Evolutionary conservation across 495 filamentous ascomycete genomes (phyloP), one percentile per base, ranked within the genome.

Genomic region (Annulohypoxylon maeteangense): DNA sequence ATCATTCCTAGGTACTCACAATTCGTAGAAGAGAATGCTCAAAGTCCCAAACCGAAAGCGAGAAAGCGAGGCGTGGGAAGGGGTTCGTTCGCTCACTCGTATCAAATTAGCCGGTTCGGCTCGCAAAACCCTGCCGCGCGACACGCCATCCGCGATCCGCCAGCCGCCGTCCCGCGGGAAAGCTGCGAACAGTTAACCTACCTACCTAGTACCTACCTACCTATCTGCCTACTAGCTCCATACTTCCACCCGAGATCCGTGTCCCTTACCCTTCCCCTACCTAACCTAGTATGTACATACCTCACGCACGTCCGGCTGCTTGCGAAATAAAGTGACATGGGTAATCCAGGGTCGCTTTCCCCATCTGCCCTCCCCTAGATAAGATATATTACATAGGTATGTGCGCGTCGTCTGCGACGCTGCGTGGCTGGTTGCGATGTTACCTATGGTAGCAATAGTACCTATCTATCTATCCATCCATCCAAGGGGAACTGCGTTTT

Each of bases 21-120:
- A 12, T 44, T 4, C 7, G 6, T 16, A 18, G n/a, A 42, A 48
- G 16, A 55, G 66, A 65, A 61, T 44, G 4, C 3, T 55, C 48
- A 18, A 47, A 47, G 42, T 50, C 34, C 23, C 7, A 34, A 2
- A 29, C 27, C 3, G 2, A 29, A 2, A 32, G 16, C 54, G 34
- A 25, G 10, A 4, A 36, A 34, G 16, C n/a, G 36, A 29, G 32
- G 42, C 3, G 7, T 42, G 27, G 38, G 32, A 50, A 55, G 54
- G 16, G 44, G n/a, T 8, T 51, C n/a, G 47, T 50, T 63, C 58
- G n/a, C n/a, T n/a, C n/a, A n/a, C n/a, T n/a, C n/a, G n/a, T n/a
- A n/a, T n/a, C 55, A 65, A 45, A 73, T 73, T 73, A 73, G 65
- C 70, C 70, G 70, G 59, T 56, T 50, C 70, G 70, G 59, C 51